A percentile compares a stretch with the other conserved stretches of the same genome.
Conservation (phyloP, 1,284 basidiomycete genomes). For the Cryptococcus depauperatus region DNA sequence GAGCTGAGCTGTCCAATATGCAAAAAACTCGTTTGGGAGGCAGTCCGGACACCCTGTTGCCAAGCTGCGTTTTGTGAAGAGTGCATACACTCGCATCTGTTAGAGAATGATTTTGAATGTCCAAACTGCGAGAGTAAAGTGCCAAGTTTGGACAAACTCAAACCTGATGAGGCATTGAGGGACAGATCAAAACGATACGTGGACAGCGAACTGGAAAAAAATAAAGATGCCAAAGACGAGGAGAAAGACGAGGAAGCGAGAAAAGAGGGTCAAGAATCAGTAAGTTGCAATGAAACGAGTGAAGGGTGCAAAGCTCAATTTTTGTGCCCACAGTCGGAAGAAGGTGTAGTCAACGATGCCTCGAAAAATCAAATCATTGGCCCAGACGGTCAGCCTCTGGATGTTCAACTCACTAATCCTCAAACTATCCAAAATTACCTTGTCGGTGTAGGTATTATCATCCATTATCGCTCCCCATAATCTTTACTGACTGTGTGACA, state of each 20-base stretch:
- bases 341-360: no score
- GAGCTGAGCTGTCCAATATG: slow-evolving; percentile 78
- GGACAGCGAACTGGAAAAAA: slow-evolving; percentile 72
- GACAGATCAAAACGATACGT: slow-evolving; percentile 71
- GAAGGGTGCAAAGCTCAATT: neutral
- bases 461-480: neutral
- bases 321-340: slow-evolving; percentile 5
- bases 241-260: slow-evolving; percentile 27
- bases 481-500: slow-evolving; percentile 8
- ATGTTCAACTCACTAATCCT: slow-evolving; percentile 23
- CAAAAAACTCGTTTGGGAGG: slow-evolving; percentile 78
- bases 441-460: slow-evolving; percentile 17
- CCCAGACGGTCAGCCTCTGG: slow-evolving; percentile 12
- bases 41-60: slow-evolving; percentile 86
- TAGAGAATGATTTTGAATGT: slow-evolving; percentile 87
- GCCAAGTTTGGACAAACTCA: slow-evolving; percentile 71
- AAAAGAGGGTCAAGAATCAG: slow-evolving; percentile 22
- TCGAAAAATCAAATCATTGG: slow-evolving; percentile 12
- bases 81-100: slow-evolving; percentile 80
- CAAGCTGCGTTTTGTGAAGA: slow-evolving; percentile 85
- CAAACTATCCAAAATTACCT: slow-evolving; percentile 25
- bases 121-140: slow-evolving; percentile 80
- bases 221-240: slow-evolving; percentile 53
- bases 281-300: no score
- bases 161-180: slow-evolving; percentile 67